Percentiles rank a stretch among this genome's conserved stretches.
Conservation (phyloP, 108 stramenopile species). For the Skeletonema menzelii region DNA sequence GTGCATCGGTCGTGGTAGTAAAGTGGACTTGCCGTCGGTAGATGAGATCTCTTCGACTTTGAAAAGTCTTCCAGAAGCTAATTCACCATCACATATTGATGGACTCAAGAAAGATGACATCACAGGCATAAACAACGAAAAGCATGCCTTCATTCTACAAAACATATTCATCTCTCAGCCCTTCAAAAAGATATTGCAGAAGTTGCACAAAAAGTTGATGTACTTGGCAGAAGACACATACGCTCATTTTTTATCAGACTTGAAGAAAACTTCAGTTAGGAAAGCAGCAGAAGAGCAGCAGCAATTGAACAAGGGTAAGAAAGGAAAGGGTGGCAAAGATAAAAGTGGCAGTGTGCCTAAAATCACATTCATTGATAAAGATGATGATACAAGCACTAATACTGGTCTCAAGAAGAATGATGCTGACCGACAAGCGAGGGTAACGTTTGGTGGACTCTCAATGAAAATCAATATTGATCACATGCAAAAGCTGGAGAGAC, state of each 20-base stretch:
- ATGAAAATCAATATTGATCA: conserved; percentile 63
- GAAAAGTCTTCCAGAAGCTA: not conserved
- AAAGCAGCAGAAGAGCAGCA: conserved; percentile 14
- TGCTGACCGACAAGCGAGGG: conserved; percentile 23
- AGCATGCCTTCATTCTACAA: conserved; percentile 23
- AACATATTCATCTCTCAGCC: conserved; percentile 34
- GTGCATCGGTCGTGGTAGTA: not conserved
- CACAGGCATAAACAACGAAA: not conserved
- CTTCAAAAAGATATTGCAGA: conserved; percentile 25
- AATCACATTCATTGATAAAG: conserved; percentile 27
- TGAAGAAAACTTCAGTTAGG: conserved; percentile 38
- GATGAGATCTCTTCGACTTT: conserved; percentile 16
- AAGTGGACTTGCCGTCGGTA: not conserved
- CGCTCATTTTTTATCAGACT: conserved; percentile 25
- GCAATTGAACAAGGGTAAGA: conserved; percentile 12
- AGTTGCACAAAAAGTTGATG: conserved; percentile 33
- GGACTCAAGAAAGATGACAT: not conserved
- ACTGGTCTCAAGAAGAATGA: conserved; percentile 1
- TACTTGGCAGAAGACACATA: conserved; percentile 30
- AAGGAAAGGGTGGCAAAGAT: conserved; percentile 11
- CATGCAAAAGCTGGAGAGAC: conserved; percentile 56
- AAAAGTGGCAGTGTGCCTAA: conserved; percentile 37
- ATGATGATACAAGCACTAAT: conserved; percentile 8
- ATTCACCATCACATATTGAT: not conserved
- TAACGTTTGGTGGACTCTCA: conserved; percentile 61